A percentile compares a stretch with the other conserved stretches of the same genome.
Conservation (phyloP, 805 yeast species). For the Ogataea naganishii region DNA sequence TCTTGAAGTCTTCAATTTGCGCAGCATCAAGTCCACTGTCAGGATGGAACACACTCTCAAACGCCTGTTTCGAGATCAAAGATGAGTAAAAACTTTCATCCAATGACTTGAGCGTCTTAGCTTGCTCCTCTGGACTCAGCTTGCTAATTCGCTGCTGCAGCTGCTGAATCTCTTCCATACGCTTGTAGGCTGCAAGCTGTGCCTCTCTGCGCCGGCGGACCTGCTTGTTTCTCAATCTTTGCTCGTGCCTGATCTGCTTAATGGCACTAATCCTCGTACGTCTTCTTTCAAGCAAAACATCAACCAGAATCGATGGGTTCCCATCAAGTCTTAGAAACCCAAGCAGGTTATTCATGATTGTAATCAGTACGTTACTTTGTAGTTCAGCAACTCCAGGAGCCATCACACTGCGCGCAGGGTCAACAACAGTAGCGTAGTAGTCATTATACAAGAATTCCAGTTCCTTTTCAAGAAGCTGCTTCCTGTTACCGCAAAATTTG, state of each 20-base stretch:
- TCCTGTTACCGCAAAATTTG: constrained; percentile 68
- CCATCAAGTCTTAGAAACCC: neutral
- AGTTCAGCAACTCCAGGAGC: constrained; percentile 23
- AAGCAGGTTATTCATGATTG: constrained; percentile 8
- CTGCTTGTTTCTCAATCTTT: constrained; percentile 1
- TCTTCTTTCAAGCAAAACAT: neutral
- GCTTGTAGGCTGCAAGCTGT: too few species aligned
- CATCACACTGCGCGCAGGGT: constrained; percentile 27
- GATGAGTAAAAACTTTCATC: too few species aligned
- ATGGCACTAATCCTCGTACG: neutral
- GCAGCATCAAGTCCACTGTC: too few species aligned
- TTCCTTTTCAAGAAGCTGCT: constrained; percentile 65
- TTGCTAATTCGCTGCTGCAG: neutral
- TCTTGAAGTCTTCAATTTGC: neutral
- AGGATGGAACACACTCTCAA: too few species aligned
- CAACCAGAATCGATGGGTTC: neutral
- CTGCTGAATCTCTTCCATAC: constrained; percentile 1
- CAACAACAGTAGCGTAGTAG: constrained; percentile 39
- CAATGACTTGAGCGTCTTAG: too few species aligned
- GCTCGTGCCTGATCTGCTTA: too few species aligned
- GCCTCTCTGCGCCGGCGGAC: too few species aligned
- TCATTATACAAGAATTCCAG: constrained; percentile 65
- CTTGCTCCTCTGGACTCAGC: neutral
- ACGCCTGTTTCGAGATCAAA: neutral
- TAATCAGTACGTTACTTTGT: too few species aligned